Evolutionary conservation across 176 grass and related monocot genomes (phyloP).

Genomic region (Lolium multiflorum): DNA sequence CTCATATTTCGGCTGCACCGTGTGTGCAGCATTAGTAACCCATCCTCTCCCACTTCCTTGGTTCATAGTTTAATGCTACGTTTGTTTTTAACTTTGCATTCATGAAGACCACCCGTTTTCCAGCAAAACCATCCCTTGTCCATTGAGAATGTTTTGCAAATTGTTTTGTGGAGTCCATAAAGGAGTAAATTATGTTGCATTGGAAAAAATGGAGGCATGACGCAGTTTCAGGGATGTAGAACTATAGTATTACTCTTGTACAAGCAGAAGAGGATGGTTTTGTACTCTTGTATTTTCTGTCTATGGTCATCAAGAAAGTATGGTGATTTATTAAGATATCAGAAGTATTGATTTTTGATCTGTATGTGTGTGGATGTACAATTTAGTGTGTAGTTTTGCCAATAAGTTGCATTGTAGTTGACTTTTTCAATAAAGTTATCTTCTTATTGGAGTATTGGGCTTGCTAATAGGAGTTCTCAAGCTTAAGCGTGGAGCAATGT

Average conservation of each 20-base stretch:
- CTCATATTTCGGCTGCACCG: neutral
- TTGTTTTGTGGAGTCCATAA: neutral
- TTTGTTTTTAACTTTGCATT: neutral
- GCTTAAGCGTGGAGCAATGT: conserved; percentile 83
- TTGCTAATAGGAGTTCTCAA: conserved; percentile 78
- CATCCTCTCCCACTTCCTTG: neutral
- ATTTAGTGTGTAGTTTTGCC: neutral
- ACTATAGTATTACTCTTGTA: neutral
- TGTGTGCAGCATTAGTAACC: neutral
- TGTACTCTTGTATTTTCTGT: neutral
- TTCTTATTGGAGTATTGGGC: conserved; percentile 26
- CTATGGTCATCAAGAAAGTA: neutral
- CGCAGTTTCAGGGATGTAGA: neutral
- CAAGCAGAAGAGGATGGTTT: neutral
- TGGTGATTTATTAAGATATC: conserved; percentile 8
- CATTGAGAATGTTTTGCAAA: neutral
- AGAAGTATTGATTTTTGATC: conserved; percentile 24
- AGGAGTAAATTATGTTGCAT: neutral
- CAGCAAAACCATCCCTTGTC: neutral
- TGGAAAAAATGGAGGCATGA: neutral
- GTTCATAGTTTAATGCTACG: neutral
- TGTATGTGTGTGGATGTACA: neutral
- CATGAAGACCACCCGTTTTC: neutral
- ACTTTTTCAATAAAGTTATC: conserved; percentile 21
- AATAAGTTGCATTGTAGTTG: neutral